phyloP scores from a whole-genome alignment of 805 yeast species.

The Clavispora asparagi region DNA sequence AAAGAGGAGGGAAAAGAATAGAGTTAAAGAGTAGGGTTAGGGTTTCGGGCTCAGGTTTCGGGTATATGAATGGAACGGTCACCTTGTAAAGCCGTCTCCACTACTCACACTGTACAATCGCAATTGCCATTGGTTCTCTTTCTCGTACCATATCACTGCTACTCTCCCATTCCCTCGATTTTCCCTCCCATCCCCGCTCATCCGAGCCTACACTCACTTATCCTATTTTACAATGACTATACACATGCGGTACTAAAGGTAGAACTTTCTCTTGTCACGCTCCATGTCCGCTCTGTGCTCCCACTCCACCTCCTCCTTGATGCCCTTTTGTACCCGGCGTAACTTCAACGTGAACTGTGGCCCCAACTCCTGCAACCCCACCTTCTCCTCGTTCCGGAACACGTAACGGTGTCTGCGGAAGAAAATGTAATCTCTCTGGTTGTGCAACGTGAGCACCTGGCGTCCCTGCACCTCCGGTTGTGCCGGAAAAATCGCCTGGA shows the following conservation, averaged over 20 bases:
- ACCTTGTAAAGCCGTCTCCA: too few species aligned
- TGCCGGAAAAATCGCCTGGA: conserved; percentile 89
- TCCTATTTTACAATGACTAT: not conserved
- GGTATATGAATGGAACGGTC: too few species aligned
- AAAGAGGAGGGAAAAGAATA: too few species aligned
- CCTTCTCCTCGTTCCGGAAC: conserved; percentile 84
- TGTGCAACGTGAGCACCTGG: conserved; percentile 92
- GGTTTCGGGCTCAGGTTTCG: too few species aligned
- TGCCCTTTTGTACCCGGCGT: conserved; percentile 85
- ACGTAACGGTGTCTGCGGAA: conserved; percentile 93
- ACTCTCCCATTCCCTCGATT: too few species aligned
- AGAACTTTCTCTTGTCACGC: conserved; percentile 88
- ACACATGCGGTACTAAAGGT: conserved; percentile 42
- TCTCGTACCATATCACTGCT: too few species aligned
- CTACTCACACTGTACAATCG: too few species aligned
- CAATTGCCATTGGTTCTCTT: too few species aligned
- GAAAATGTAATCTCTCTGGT: conserved; percentile 92
- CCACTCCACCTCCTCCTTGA: conserved; percentile 92
- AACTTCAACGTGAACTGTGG: conserved; percentile 92
- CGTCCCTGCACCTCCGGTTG: conserved; percentile 92
- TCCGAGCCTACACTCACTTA: not conserved
- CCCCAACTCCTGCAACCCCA: conserved; percentile 93
- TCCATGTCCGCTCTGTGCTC: conserved; percentile 97
- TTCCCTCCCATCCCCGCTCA: too few species aligned
- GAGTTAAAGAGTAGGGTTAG: too few species aligned